These are phyloP conservation scores for Colletotrichum sp. DNA, from an alignment of 2,329 filamentous ascomycete genomes.

Conservation along the genomic window DNA sequence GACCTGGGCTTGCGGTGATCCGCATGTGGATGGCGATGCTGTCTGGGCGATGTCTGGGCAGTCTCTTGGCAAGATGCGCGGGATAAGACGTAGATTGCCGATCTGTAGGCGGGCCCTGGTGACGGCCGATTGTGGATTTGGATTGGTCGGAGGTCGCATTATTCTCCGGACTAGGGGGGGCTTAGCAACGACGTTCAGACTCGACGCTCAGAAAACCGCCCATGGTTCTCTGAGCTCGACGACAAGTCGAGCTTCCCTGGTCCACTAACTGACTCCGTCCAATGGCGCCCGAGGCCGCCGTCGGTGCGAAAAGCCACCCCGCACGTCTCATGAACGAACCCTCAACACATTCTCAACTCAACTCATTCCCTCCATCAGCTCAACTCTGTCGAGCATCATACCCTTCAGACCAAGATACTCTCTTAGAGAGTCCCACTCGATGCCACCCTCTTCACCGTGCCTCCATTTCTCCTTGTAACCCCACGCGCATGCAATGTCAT, in stretches of 20 bases:
- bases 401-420: conserved; percentile 83
- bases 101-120: conserved; percentile 12
- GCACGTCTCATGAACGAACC: conserved; percentile 16
- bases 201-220: conserved; percentile 2
- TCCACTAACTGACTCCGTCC: conserved; percentile 1
- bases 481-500: conserved; percentile 87
- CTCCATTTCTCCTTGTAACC: conserved; percentile 84
- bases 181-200: conserved; percentile 19
- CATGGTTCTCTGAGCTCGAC: conserved; percentile 10
- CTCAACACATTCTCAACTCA: conserved; percentile 15
- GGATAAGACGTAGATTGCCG: conserved; percentile 24
- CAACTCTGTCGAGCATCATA: conserved; percentile 89
- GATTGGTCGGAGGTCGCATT: conserved; percentile 18
- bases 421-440: conserved; percentile 85
- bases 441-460: conserved; percentile 88
- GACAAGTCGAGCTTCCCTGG: conserved; percentile 10
- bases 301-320: not conserved
- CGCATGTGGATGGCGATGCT: conserved; percentile 18
- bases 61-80: conserved; percentile 23
- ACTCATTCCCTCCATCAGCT: conserved; percentile 90
- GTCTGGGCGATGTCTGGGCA: conserved; percentile 22
- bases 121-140: conserved; percentile 10
- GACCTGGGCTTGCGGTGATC: conserved; percentile 17
- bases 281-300: not conserved
- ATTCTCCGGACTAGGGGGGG: conserved; percentile 22